A percentile compares a stretch with the other conserved stretches of the same genome.
These are phyloP conservation scores for Polytrichum commune DNA, from an alignment of 225 moss, liverwort and hornwort genomes.

Conservation along the genomic window DNA sequence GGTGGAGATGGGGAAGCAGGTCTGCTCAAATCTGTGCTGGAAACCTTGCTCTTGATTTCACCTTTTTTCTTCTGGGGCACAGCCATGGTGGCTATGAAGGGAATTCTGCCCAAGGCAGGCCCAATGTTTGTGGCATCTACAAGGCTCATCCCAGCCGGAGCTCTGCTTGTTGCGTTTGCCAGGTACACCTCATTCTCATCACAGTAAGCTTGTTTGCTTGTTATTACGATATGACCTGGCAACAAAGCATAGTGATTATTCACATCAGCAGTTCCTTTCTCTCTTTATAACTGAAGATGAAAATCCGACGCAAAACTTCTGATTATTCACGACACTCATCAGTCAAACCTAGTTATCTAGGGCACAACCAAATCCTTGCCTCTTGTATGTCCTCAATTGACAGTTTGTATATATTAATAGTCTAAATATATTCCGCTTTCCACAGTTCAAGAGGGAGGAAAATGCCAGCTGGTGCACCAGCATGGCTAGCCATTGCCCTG, in stretches of 20 bases:
- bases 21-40: slow-evolving; percentile 45
- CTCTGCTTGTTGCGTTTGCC: slow-evolving; percentile 74
- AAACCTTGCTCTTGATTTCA: slow-evolving; percentile 73
- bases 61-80: slow-evolving; percentile 99
- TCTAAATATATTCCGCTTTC: slow-evolving; percentile 1
- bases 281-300: too few relatives aligned
- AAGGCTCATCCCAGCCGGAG: slow-evolving; percentile 84
- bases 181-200: slow-evolving; percentile 19
- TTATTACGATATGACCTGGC: too few relatives aligned
- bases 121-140: slow-evolving; percentile 94
- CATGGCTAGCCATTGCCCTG: slow-evolving; percentile 83
- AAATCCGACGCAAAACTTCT: too few relatives aligned
- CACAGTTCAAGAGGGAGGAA: slow-evolving; percentile 68
- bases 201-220: neutral
- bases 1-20: slow-evolving; percentile 15
- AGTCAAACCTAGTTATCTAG: too few relatives aligned
- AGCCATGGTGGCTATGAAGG: slow-evolving; percentile 99
- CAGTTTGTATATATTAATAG: too few relatives aligned
- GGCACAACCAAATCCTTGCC: too few relatives aligned
- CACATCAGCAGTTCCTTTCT: too few relatives aligned
- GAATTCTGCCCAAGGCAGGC: slow-evolving; percentile 86
- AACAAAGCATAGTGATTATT: too few relatives aligned
- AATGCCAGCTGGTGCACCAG: slow-evolving; percentile 65
- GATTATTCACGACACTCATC: too few relatives aligned
- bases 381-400: too few relatives aligned